Evolutionary conservation across 805 yeast species (phyloP).

Genomic region (Candida piceae): DNA sequence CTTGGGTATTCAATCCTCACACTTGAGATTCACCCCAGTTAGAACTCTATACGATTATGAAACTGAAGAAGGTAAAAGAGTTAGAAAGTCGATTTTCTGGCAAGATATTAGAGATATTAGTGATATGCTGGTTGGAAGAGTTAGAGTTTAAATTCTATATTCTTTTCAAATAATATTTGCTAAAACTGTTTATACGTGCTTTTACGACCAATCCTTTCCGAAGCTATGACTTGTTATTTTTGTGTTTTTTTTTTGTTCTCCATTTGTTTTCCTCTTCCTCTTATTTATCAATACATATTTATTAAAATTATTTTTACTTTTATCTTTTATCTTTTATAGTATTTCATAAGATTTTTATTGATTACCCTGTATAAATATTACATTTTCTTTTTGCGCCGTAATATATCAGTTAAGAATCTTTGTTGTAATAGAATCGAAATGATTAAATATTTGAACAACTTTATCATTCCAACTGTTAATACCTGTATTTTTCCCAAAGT

Average conservation of each 20-base stretch:
- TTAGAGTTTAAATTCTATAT: constrained; percentile 10
- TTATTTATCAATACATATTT: no score
- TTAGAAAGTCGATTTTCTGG: constrained; percentile 92
- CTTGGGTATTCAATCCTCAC: constrained; percentile 76
- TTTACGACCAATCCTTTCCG: no score
- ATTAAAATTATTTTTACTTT: no score
- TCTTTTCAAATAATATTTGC: no score
- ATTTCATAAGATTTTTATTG: no score
- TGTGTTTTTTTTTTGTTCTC: no score
- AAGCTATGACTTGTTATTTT: no score
- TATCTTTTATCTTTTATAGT: no score
- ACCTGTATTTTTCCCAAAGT: constrained; percentile 9
- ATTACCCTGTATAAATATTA: no score
- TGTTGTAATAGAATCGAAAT: constrained; percentile 6
- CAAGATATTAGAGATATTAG: constrained; percentile 65
- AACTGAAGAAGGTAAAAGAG: constrained; percentile 73
- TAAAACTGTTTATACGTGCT: no score
- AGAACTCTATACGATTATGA: constrained; percentile 80
- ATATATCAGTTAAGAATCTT: constrained; percentile 4
- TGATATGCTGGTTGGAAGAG: constrained; percentile 80
- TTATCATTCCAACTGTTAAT: constrained; percentile 4
- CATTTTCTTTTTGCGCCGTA: no score
- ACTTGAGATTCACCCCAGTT: constrained; percentile 68
- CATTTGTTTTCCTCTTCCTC: no score
- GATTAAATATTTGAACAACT: constrained; percentile 8